Evolutionary conservation across 2,329 filamentous ascomycete species (phyloP), one percentile per base, ranked within the genome.

Genomic region (Aureobasidium leucospermi): DNA sequence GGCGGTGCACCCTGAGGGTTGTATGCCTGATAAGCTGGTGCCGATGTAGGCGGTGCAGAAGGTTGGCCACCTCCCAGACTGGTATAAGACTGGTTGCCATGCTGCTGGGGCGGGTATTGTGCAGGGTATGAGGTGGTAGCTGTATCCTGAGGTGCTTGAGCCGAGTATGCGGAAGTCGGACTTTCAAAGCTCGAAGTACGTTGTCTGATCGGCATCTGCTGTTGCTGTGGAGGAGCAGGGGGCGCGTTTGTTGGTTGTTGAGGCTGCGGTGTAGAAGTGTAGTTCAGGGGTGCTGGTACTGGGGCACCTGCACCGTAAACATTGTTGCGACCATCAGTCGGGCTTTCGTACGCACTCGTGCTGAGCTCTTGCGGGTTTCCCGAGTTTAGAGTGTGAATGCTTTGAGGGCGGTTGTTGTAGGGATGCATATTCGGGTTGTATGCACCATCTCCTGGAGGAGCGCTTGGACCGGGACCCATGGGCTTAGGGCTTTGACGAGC

Each of bases 351-450:
- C 29, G 75, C 73, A 10, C 73, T 70, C 4, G 76, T 77, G 16
- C 76, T 73, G 16, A 80, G 69, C 65, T 80, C 78, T 61, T 79
- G 77, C 5, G 78, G 77, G 47, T 72, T 70, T 23, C 71, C 72
- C 49, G 65, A 67, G 63, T 72, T 72, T 11, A 71, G 67, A 0
- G 70, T 72, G 65, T 69, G 73, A 68, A 68, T 75, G 66, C 60
- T 73, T 60, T 65, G 70, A 10, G 71, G 71, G 48, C 69, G 64
- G 64, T 68, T 77, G 72, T 65, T 75, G 65, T 49, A 52, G 2
- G 45, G 36, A 36, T 58, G 57, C 43, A 57, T 55, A 16, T 43
- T 29, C 9, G 59, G 57, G 39, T 36, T 43, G 34, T 68, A 9
- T 67, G 69, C 29, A 65, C 68, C 58, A 67, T 69, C 55, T n/a